Base-by-base conservation (phyloP, 2,329 filamentous ascomycete species). In the Fusarium sp. region DNA sequence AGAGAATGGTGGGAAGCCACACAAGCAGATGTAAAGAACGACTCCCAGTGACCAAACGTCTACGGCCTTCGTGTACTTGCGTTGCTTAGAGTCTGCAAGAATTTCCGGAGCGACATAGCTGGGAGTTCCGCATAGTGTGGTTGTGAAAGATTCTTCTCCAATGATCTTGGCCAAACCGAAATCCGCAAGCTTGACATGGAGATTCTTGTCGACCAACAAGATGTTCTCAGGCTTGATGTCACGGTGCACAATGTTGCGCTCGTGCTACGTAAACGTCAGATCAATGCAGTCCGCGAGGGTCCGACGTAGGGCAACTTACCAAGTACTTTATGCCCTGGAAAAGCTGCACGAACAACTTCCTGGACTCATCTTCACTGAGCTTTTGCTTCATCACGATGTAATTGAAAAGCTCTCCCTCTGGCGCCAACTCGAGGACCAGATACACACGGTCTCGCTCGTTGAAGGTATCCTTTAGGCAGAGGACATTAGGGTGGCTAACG, bases 181-280 rank as follows among this genome's bases (percentile, higher is more conserved):
- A 80, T 99, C 96, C 21, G 94, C 96, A 66, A 99, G 83, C 81
- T 99, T 99, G 69, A 97, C 91, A 63, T 90, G 90, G 28, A 98
- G 82, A 34, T 96, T 87, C 75, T 93, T 93, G 80, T 98, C 93
- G 7, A 92, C 89, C 37, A 99, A 83, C 11, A 99, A 83, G 34
- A 99, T 98, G 75, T 98, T 98, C 78, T 98, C 95, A 0, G 94
- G 95, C 80, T 98, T 98, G 81, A 99, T 98, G 75, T 99, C 96
- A 61, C 96, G 92, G 79, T 99, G 96, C 7, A 98, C 94, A 78
- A 99, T 97, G 75, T 96, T 97, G 68, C 96, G 92, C 66, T 98
- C 96, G 78, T 99, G 96, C 95, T 98, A 62, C 34, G 30, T 23
- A 34, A 13, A 18, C 14, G 59, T 72, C 40, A 67, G 58, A n/a